phyloP scores from a whole-genome alignment of 1,284 basidiomycete genomes.

The Phaffia rhodozyma region DNA sequence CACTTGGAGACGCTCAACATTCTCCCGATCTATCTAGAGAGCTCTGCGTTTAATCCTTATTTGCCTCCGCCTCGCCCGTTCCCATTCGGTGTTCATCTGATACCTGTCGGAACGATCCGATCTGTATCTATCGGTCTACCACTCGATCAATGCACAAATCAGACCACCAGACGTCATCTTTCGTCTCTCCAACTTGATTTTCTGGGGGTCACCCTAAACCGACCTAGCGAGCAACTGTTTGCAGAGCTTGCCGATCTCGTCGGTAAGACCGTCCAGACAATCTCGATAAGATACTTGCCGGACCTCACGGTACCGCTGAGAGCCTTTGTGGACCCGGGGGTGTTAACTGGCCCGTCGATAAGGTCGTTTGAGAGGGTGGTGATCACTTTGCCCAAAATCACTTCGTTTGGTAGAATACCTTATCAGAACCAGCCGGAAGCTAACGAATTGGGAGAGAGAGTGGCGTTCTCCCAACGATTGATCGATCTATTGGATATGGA shows the following conservation, averaged over 20 bases:
- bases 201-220: constrained; percentile 20
- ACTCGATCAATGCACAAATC: constrained; percentile 25
- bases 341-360: constrained; percentile 20
- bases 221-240: constrained; percentile 19
- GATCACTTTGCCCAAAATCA: constrained; percentile 19
- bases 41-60: constrained; percentile 19
- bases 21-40: constrained; percentile 23
- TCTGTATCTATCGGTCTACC: constrained; percentile 24
- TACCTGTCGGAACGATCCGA: constrained; percentile 19
- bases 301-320: constrained; percentile 8
- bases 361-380: constrained; percentile 20
- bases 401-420: constrained; percentile 10
- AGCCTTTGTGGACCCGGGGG: constrained; percentile 7
- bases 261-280: constrained; percentile 12
- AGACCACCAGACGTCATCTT: constrained; percentile 23
- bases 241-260: constrained; percentile 22
- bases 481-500: constrained; percentile 18
- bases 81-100: constrained; percentile 25
- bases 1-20: constrained; percentile 22
- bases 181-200: constrained; percentile 15
- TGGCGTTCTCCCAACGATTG: constrained; percentile 18
- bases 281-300: constrained; percentile 24
- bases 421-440: constrained; percentile 5
- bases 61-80: constrained; percentile 21
- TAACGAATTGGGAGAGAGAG: background rate